phyloP scores from a whole-genome alignment of 495 filamentous ascomycete genomes.

The Penicillium canescens region DNA sequence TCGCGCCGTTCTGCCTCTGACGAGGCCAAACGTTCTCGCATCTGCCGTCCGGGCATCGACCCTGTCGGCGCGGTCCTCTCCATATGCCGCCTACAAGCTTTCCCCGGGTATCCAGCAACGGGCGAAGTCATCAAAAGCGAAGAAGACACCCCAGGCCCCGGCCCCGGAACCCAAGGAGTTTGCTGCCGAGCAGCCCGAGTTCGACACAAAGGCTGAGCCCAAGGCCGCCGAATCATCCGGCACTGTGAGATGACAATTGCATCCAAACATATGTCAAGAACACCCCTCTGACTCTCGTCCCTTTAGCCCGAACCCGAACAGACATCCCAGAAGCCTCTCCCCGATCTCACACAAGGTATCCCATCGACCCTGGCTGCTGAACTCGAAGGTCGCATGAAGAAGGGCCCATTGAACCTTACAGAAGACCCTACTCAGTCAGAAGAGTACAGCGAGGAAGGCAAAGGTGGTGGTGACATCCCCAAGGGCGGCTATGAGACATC shows the following conservation, averaged over 20 bases:
- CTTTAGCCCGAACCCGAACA: conserved; percentile 33
- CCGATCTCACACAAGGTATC: conserved; percentile 88
- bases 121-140: conserved; percentile 19
- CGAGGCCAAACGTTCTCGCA: conserved; percentile 43
- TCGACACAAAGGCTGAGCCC: conserved; percentile 40
- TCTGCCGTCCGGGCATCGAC: conserved; percentile 38
- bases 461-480: conserved; percentile 61
- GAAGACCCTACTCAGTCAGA: conserved; percentile 55
- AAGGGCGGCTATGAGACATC: conserved; percentile 90
- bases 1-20: conserved; percentile 46
- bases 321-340: conserved; percentile 56
- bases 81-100: conserved; percentile 46
- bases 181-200: conserved; percentile 45
- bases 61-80: conserved; percentile 35
- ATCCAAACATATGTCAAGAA: background rate
- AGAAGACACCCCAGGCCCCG: conserved; percentile 17
- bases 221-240: conserved; percentile 32
- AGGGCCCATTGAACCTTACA: conserved; percentile 55
- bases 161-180: conserved; percentile 27
- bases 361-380: conserved; percentile 79
- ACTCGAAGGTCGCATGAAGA: conserved; percentile 58
- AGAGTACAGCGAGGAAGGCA: conserved; percentile 48
- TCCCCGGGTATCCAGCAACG: conserved; percentile 37
- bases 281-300: conserved; percentile 18
- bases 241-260: conserved; percentile 24